Evolutionary conservation across 164 flowering plant species (phyloP), one percentile per base, ranked within the genome.

Genomic region (Vitis riparia): DNA sequence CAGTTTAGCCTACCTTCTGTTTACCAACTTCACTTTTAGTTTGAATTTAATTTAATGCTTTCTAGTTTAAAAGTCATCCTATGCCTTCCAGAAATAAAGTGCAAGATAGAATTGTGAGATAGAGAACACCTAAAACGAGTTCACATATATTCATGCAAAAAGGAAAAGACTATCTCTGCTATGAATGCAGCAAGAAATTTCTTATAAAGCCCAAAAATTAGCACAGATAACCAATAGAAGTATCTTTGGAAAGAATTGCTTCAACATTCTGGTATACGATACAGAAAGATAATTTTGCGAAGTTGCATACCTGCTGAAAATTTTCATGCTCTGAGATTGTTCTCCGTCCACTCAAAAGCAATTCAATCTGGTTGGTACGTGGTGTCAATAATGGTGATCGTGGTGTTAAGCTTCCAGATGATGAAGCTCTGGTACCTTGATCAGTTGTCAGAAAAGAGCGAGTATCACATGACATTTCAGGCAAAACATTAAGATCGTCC

Each of bases 371-470:
- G 75, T 79, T 85, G 37, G 87, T 80, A 66, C 90, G 71, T 69
- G 97, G 95, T 62, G 93, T 88, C 71, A 85, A 66, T 51, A 86
- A 77, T 68, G 98, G 95, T 69, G 97, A 93, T 66, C 88, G 76
- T 14, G 99, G 98, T 59, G 97, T 92, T 71, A 83, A 79, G 80
- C 92, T 91, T 68, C 91, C 98, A 12, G 77, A 73, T 49, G 97
- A 87, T 67, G 91, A 82, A 49, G 76, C 66, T 68, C 73, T 84
- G 60, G 69, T 67, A 47, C 75, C 72, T 14, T 17, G 62, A 71
- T 82, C 86, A 63, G 81, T 75, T 17, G 51, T 66, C 32, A 65
- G 10, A 56, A 37, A 14, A 23, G 72, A 59, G 72, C 56, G 80
- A 19, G 69, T 67, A 51, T 85, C 87, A 66, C 81, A 76, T 66